Evolutionary conservation across 208 protist species (phyloP).

Genomic region (Hexamita inflata): DNA sequence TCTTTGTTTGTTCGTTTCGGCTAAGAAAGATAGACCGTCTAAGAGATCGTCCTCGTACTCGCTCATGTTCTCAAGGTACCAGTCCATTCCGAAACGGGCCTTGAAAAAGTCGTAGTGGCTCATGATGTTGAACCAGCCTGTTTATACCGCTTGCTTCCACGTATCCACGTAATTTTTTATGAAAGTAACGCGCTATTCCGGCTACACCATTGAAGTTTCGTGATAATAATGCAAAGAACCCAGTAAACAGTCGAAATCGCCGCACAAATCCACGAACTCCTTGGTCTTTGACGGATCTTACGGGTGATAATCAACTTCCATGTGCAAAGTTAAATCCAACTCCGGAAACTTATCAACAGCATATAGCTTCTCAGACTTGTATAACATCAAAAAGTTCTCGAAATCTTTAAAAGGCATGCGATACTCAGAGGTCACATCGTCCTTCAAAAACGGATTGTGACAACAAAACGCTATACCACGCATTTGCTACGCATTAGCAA

Average conservation of each 20-base stretch:
- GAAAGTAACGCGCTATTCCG: no score
- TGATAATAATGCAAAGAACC: conserved; percentile 23
- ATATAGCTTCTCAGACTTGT: neutral
- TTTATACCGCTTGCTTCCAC: neutral
- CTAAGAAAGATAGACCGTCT: neutral
- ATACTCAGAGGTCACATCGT: neutral
- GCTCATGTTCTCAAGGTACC: neutral
- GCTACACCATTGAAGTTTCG: neutral
- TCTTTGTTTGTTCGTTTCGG: neutral
- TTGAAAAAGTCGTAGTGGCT: conserved; percentile 10
- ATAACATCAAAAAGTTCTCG: neutral
- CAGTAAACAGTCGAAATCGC: conserved; percentile 18
- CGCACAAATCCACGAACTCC: neutral
- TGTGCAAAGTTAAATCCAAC: neutral
- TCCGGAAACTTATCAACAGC: neutral
- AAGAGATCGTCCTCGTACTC: neutral
- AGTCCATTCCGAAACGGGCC: neutral
- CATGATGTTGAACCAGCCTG: conserved; percentile 22
- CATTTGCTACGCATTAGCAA: neutral
- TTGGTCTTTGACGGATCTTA: neutral
- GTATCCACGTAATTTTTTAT: neutral
- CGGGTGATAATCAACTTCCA: conserved; percentile 20
- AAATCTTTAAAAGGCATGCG: conserved; percentile 12
- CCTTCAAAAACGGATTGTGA: neutral
- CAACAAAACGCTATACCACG: conserved; percentile 7